Base-by-base conservation (phyloP, 2,329 filamentous ascomycete genomes). In the Trichoderma brevicompactum region DNA sequence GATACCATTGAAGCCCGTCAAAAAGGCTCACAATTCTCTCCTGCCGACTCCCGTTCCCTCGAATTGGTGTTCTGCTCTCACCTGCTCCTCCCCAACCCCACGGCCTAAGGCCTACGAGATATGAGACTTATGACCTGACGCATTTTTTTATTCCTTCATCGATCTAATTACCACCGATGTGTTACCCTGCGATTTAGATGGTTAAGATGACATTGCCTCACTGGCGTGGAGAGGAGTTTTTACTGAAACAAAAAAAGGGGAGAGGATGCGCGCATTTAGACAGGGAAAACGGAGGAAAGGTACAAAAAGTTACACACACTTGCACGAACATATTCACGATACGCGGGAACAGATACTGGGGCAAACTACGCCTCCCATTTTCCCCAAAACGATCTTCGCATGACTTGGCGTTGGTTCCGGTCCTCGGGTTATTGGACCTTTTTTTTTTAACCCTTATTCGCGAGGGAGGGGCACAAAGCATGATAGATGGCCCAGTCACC, bases 11-110 rank as follows among this genome's bases (percentile, higher is more conserved):
- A 75, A 44, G 69, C 78, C 43, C 83, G 84, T 41, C 82, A 84
- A 65, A 80, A 83, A 54, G 79, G 81, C 23, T 81, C 83, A 4
- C 78, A 81, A 43, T 87, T 87, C 69, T 83, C 78, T 3, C 78
- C 79, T 15, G 77, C 78, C 46, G 78, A 83, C 68, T 83, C 82
- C 8, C 78, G 82, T 38, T 85, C 81, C 44, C 78, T 82, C 49
- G 82, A 85, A 70, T 74, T 85, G 46, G 79, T 80, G 66, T 83
- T 83, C 67, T 83, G 80, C 69, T 81, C 81, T 7, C 79, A 81
- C 50, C 78, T 83, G 44, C 74, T 84, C 40, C 75, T 83, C 28
- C 79, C 79, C 7, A 76, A 75, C 66, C 60, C 69, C 4, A 28
- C 70, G 5, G 46, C 67, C 55, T 55, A 59, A 54, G 19, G n/a